Evolutionary conservation across 1,284 basidiomycete genomes (phyloP).

Genomic region (Acaromyces ingoldii): DNA sequence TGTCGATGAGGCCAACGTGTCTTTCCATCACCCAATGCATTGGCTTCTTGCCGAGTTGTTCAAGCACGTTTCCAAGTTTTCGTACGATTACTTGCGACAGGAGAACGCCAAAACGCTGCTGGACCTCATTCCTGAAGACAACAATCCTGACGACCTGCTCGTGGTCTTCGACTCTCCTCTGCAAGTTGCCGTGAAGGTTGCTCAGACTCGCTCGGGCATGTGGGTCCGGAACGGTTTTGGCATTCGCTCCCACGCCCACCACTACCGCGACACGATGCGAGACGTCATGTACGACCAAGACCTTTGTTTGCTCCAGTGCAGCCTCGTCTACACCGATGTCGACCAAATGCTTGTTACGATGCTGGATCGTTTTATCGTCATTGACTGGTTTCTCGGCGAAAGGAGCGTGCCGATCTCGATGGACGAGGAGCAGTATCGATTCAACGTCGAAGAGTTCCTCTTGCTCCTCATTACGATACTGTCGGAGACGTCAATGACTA

Average conservation of each 20-base stretch:
- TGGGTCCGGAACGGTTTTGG: constrained; percentile 98
- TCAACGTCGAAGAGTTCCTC: constrained; percentile 87
- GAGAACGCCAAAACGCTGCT: constrained; percentile 1
- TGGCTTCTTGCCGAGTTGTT: constrained; percentile 86
- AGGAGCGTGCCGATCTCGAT: constrained; percentile 52
- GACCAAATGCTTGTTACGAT: constrained; percentile 75
- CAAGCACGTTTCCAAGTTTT: constrained; percentile 55
- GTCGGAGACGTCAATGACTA: constrained; percentile 74
- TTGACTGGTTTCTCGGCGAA: constrained; percentile 64
- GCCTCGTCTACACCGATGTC: constrained; percentile 66
- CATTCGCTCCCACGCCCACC: constrained; percentile 89
- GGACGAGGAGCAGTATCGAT: constrained; percentile 67
- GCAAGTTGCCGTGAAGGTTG: constrained; percentile 58
- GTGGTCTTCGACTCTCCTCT: constrained; percentile 42
- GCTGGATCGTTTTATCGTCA: constrained; percentile 81
- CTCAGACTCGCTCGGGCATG: constrained; percentile 87
- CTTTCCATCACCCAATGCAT: constrained; percentile 90
- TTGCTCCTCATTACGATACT: constrained; percentile 81
- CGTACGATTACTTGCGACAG: neutral
- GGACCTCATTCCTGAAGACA: constrained; percentile 17
- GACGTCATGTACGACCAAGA: constrained; percentile 97
- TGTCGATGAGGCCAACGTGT: constrained; percentile 52
- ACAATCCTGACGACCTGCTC: constrained; percentile 32
- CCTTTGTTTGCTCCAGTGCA: constrained; percentile 81
- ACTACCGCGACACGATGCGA: constrained; percentile 92